Conservation (phyloP, 1,139 yeast species). For the Candida pseudoviswanathii region DNA sequence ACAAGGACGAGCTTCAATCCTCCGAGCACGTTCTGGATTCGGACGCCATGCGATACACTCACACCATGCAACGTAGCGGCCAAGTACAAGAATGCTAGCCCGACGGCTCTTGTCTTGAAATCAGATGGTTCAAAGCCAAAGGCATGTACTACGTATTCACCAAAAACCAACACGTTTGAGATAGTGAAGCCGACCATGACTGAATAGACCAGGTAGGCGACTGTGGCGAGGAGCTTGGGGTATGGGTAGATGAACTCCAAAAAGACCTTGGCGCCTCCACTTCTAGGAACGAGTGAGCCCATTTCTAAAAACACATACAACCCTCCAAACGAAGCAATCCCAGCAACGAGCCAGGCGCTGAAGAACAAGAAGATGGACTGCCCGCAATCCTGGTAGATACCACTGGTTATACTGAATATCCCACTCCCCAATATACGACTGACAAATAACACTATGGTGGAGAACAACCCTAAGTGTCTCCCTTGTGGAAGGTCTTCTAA, state of each 20-base stretch:
- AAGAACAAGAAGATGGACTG: conserved; percentile 63
- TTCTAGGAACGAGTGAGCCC: conserved; percentile 69
- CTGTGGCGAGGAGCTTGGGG: conserved; percentile 63
- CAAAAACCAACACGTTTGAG: conserved; percentile 69
- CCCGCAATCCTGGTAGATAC: conserved; percentile 67
- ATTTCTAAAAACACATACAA: conserved; percentile 65
- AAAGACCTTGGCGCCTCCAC: conserved; percentile 76
- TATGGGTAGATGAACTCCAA: conserved; percentile 63
- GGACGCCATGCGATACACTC: conserved; percentile 55
- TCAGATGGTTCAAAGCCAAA: conserved; percentile 45
- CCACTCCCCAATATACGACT: conserved; percentile 80
- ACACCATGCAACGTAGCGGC: conserved; percentile 55
- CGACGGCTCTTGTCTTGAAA: conserved; percentile 43
- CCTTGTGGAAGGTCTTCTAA: conserved; percentile 71
- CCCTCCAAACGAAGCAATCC: conserved; percentile 64
- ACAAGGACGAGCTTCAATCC: conserved; percentile 52
- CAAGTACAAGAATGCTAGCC: conserved; percentile 42
- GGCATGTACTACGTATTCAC: conserved; percentile 61
- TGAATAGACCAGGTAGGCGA: conserved; percentile 57
- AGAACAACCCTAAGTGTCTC: conserved; percentile 67
- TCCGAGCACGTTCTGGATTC: conserved; percentile 60
- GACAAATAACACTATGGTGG: conserved; percentile 63
- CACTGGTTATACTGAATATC: conserved; percentile 70
- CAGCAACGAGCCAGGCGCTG: conserved; percentile 62
- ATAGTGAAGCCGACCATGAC: conserved; percentile 65